Conservation (phyloP, 2,329 filamentous ascomycete species). For the Keithomyces neogunnii region DNA sequence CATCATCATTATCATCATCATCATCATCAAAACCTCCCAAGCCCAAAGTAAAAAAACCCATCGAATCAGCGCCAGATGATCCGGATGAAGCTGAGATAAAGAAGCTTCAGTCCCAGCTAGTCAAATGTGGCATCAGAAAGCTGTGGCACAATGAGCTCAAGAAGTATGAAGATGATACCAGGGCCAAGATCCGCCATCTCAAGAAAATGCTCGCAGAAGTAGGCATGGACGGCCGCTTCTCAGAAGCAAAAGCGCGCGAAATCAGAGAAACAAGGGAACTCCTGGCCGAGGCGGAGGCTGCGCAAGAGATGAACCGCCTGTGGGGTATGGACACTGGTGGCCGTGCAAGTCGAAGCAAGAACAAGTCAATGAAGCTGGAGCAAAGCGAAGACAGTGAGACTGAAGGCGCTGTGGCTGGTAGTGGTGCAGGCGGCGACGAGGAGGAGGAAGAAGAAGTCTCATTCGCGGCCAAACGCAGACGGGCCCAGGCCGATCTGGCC, state of each 20-base stretch:
- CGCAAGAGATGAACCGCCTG: slow-evolving; percentile 68
- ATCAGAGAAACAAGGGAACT: slow-evolving; percentile 87
- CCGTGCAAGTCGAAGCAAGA: slow-evolving; percentile 32
- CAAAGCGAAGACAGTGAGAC: slow-evolving; percentile 21
- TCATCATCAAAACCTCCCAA: slow-evolving; percentile 20
- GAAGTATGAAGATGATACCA: slow-evolving; percentile 58
- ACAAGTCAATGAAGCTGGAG: slow-evolving; percentile 20
- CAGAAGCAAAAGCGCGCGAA: slow-evolving; percentile 70
- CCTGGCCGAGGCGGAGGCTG: slow-evolving; percentile 72
- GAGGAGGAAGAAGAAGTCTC: slow-evolving; percentile 22
- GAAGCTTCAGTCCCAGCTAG: slow-evolving; percentile 73
- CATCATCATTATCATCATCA: slow-evolving; percentile 8
- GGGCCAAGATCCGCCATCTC: slow-evolving; percentile 76
- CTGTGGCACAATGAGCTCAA: slow-evolving; percentile 84
- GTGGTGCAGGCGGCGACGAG: slow-evolving; percentile 21
- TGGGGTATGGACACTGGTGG: slow-evolving; percentile 56
- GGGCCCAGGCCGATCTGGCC: slow-evolving; percentile 44
- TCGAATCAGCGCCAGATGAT: slow-evolving; percentile 27
- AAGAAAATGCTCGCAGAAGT: slow-evolving; percentile 68
- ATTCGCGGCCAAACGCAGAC: slow-evolving; percentile 36
- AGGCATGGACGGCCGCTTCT: slow-evolving; percentile 86
- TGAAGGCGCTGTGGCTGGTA: slow-evolving; percentile 16
- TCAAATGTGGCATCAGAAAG: slow-evolving; percentile 88
- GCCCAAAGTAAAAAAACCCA: slow-evolving; percentile 19
- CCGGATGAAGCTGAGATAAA: slow-evolving; percentile 77